Evolutionary conservation across 768 basidiomycete species (phyloP), one percentile per base, ranked within the genome.

Genomic region (Mrakia gelida): DNA sequence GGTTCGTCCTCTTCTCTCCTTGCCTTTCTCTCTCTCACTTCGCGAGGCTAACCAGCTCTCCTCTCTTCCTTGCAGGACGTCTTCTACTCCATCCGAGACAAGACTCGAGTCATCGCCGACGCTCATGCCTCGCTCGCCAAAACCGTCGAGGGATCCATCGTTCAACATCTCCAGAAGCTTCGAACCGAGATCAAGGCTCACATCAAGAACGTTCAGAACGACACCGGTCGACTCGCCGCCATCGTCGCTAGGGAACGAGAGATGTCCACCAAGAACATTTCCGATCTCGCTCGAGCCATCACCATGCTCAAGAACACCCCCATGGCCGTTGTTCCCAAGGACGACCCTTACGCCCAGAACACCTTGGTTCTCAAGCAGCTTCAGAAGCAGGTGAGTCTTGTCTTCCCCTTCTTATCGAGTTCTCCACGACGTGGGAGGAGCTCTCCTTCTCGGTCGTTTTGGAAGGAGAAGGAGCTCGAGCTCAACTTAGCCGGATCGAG

Each of bases 131-230:
- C 95, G 82, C 89, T 99, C 13, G 96, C 95, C 2, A 90, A 94
- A 45, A 98, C 97, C 9, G 92, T 99, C 82, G 95, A 99, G 81
- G 92, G 91, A 45, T 96, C 94, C 7, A 98, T 98, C 82, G 96
- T 99, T 2, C 95, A 98, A 84, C 97, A 98, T 84, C 88, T 99
- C 13, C 92, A 97, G 85, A 98, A 98, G 85, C 88, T 98, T n/a
- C 87, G 91, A 43, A 87, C 90, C 2, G 97, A 99, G 85, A 94
- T 99, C 84, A 98, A 98, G 86, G 96, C 95, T 2, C 97, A 99
- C 84, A 92, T 99, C 84, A 95, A 93, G 89, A 93, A 92, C 62
- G 90, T 98, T 15, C 94, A 96, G 88, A 96, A 95, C 80, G 95
- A 95, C 83, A 97, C 95, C 0, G 95, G 93, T 15, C 94, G 92